phyloP scores from a whole-genome alignment of 2,329 filamentous ascomycete species.

The Coniochaeta prunicola region DNA sequence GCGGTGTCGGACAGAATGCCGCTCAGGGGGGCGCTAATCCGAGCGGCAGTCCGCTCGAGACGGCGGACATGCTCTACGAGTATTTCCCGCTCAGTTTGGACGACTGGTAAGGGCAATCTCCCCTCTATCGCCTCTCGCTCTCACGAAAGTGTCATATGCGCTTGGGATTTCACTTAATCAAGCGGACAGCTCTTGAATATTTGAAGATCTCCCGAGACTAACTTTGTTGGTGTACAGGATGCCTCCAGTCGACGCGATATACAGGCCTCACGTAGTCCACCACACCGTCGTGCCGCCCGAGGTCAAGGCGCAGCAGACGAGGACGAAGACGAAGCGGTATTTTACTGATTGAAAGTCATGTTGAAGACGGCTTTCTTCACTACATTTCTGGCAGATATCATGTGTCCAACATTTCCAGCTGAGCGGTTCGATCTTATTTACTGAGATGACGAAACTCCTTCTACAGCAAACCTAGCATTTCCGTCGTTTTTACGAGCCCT shows the following conservation, averaged over 20 bases:
- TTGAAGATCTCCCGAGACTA: too few species aligned
- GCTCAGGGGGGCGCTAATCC: conserved; percentile 42
- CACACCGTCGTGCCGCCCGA: conserved; percentile 69
- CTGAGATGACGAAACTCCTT: too few species aligned
- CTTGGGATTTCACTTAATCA: too few species aligned
- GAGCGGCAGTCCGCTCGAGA: conserved; percentile 61
- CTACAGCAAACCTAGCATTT: too few species aligned
- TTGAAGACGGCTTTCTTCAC: too few species aligned
- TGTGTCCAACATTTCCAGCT: too few species aligned
- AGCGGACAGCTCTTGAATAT: too few species aligned
- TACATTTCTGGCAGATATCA: too few species aligned
- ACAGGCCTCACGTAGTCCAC: conserved; percentile 87
- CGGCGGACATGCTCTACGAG: conserved; percentile 81
- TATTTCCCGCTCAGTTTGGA: conserved; percentile 90
- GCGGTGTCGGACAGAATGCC: conserved; percentile 22
- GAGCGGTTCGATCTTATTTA: too few species aligned
- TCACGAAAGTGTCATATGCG: too few species aligned
- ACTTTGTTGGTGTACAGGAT: conserved; percentile 59
- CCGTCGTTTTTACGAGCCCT: too few species aligned
- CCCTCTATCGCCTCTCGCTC: too few species aligned
- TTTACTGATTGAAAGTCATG: conserved; percentile 44
- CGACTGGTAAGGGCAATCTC: conserved; percentile 58
- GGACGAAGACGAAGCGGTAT: conserved; percentile 63
- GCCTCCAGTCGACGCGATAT: conserved; percentile 83
- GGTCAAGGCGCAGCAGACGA: conserved; percentile 60